Evolutionary conservation across 116 monocot species (phyloP).

Genomic region (Cymodocea nodosa): DNA sequence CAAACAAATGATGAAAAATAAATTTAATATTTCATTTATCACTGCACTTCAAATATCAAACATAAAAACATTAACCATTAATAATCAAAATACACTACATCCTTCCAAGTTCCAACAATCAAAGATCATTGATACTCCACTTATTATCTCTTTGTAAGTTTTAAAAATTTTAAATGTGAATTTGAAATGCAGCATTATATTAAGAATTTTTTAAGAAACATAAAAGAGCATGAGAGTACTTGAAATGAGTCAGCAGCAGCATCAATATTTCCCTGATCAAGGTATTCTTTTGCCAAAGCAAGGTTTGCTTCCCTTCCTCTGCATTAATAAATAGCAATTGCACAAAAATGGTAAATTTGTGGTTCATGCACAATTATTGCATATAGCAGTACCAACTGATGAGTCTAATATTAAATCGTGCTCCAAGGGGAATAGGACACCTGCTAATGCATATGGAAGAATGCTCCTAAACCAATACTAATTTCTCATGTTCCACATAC

Average conservation of each 20-base stretch:
- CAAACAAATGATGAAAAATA: neutral
- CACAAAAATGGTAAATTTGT: neutral
- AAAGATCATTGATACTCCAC: too few species aligned
- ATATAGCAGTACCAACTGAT: neutral
- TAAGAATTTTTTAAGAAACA: neutral
- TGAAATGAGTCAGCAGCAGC: constrained; percentile 59
- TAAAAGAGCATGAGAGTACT: constrained; percentile 19
- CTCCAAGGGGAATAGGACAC: too few species aligned
- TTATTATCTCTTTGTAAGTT: neutral
- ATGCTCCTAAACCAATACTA: too few species aligned
- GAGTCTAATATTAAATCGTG: neutral
- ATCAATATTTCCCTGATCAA: constrained; percentile 35
- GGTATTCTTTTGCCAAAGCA: constrained; percentile 47
- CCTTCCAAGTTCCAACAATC: too few species aligned
- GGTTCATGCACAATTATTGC: neutral
- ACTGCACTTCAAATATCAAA: neutral
- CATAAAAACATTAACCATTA: too few species aligned
- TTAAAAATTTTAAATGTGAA: neutral
- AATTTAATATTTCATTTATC: neutral
- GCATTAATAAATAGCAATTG: neutral
- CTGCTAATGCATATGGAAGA: too few species aligned
- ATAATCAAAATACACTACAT: too few species aligned
- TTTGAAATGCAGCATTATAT: neutral
- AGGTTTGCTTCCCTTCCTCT: constrained; percentile 61
- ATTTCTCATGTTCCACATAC: too few species aligned